Evolutionary conservation across 2,329 filamentous ascomycete genomes (phyloP), one percentile per base, ranked within the genome.

Genomic region (Fusarium sororula): DNA sequence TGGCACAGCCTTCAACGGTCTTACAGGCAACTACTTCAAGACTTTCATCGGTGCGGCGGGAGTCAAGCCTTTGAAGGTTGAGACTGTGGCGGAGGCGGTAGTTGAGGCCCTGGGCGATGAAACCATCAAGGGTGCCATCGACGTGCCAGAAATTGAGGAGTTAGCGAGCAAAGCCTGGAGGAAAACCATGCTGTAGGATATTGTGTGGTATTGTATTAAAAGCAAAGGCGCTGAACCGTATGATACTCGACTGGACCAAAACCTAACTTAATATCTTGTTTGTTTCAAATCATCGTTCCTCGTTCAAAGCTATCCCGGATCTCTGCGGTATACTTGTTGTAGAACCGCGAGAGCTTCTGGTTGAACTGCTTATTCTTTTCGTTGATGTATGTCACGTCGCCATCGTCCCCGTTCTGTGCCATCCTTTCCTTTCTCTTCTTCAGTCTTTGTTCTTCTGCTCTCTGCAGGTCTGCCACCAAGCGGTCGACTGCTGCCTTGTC

Each of bases 351-450:
- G 83, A 99, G 87, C 86, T 99, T 98, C 86, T 97, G 92, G 90
- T 99, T 99, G 87, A 99, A 99, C 88, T 98, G 95, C 88, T 98
- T 98, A 88, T 99, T 99, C 92, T 99, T 98, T 85, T 98, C 95
- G 85, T 99, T 99, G 89, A 99, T 99, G 84, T 98, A 98, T 13
- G 96, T 98, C 78, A 98, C 93, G 83, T 99, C 96, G 35, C 91
- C 92, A 54, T 95, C 93, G 73, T 97, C 95, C 66, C 95, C 94
- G 72, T 92, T 92, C 81, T 91, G 90, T 18, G 90, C 90, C 81
- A 93, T 91, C 60, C 95, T 89, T 75, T 97, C 94, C 81, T 90
- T 91, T 78, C 95, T 89, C 86, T 97, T 97, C 88, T 95, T 97
- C 79, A 97, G 81, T 58, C 95, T 88, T 59, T 91, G 89, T 78